Percentiles rank a stretch among this genome's conserved stretches.
Conservation (phyloP, 2,329 filamentous ascomycete genomes). For the Cercospora berteroae region DNA sequence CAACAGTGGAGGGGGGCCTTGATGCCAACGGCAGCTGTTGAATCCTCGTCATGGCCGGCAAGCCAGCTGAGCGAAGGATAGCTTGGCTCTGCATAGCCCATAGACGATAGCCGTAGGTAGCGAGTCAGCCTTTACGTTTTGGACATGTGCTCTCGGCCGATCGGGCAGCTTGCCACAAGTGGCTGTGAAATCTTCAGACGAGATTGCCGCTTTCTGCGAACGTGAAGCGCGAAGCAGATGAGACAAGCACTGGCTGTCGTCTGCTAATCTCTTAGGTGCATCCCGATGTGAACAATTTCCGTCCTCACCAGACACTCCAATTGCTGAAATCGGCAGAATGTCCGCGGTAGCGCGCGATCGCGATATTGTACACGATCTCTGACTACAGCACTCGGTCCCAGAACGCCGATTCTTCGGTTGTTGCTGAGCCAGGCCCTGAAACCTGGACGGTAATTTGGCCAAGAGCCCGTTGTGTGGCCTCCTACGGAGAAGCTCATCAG, state of each 20-base stretch:
- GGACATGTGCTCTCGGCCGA: background rate
- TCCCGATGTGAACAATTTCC: background rate
- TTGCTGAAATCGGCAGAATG: background rate
- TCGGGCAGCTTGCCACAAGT: background rate
- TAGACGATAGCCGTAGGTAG: background rate
- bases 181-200: background rate
- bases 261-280: background rate
- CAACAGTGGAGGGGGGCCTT: background rate
- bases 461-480: background rate
- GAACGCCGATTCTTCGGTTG: background rate
- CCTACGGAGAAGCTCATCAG: background rate
- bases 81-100: background rate
- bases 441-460: background rate
- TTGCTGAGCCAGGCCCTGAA: background rate
- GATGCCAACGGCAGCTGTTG: background rate
- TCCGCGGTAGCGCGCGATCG: background rate
- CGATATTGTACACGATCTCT: background rate
- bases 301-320: background rate
- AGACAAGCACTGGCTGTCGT: background rate
- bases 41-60: background rate
- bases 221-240: background rate
- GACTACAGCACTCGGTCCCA: background rate
- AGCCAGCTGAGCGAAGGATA: background rate
- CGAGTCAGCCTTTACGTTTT: background rate
- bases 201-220: background rate